These are phyloP conservation scores for Iberis amara DNA, from an alignment of 441 rosid genomes.

Conservation along the genomic window DNA sequence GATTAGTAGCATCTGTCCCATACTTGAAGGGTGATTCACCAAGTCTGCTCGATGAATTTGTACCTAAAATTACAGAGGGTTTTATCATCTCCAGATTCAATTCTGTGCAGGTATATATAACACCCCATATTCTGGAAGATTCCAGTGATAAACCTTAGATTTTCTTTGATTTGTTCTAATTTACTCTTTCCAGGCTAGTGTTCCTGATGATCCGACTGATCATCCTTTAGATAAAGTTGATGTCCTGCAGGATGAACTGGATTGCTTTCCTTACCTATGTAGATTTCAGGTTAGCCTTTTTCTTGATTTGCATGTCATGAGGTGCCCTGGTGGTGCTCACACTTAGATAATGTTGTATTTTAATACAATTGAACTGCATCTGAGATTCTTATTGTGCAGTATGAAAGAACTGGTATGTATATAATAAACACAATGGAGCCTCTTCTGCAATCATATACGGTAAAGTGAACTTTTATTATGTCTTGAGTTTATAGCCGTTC, in stretches of 20 bases:
- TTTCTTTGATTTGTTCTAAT: constrained; percentile 6
- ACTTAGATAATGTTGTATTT: constrained; percentile 10
- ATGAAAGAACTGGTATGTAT: constrained; percentile 75
- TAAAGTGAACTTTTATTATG: constrained; percentile 32
- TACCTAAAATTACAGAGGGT: constrained; percentile 93
- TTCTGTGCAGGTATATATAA: constrained; percentile 71
- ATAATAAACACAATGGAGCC: constrained; percentile 91
- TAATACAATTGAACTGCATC: constrained; percentile 23
- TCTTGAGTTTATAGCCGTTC: constrained; percentile 13
- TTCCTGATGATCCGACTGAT: constrained; percentile 74
- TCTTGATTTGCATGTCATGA: constrained; percentile 6
- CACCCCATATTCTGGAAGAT: constrained; percentile 11
- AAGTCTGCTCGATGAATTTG: constrained; percentile 93
- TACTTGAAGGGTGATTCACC: constrained; percentile 98
- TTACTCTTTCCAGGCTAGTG: constrained; percentile 53
- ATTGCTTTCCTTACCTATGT: constrained; percentile 94
- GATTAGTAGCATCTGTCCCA: constrained; percentile 88
- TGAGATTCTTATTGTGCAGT: constrained; percentile 48
- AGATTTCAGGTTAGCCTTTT: constrained; percentile 81
- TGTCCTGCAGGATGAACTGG: constrained; percentile 97
- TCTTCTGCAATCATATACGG: constrained; percentile 87
- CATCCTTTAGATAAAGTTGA: constrained; percentile 97
- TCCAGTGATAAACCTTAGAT: background rate
- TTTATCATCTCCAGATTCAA: constrained; percentile 93
- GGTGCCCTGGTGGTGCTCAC: constrained; percentile 8